Conservation (phyloP, 352 stramenopile genomes). For the Phytophthora vignae region DNA sequence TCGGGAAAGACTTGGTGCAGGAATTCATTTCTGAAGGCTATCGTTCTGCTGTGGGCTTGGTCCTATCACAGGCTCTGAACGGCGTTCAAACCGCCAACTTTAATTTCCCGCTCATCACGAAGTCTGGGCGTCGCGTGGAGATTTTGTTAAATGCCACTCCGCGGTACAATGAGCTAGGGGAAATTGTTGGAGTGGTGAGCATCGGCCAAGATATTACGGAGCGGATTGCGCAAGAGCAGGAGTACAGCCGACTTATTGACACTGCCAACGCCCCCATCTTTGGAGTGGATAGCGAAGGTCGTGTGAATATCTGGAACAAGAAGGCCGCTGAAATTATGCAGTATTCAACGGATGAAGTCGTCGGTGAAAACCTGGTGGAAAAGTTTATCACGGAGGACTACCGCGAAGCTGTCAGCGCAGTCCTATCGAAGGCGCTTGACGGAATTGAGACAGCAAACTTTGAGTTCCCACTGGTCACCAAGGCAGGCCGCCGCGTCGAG, state of each 20-base stretch:
- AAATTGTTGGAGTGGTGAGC: slow-evolving; percentile 85
- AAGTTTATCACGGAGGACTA: slow-evolving; percentile 91
- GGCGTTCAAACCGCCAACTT: slow-evolving; percentile 84
- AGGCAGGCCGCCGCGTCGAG: slow-evolving; percentile 77
- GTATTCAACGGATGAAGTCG: slow-evolving; percentile 89
- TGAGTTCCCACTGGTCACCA: slow-evolving; percentile 88
- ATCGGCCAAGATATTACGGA: slow-evolving; percentile 90
- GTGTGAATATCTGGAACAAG: slow-evolving; percentile 93
- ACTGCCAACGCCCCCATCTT: slow-evolving; percentile 93
- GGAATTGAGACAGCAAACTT: slow-evolving; percentile 84
- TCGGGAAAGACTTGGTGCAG: slow-evolving; percentile 88
- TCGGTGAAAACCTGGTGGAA: slow-evolving; percentile 90
- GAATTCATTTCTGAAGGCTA: slow-evolving; percentile 90
- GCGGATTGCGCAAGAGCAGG: slow-evolving; percentile 91
- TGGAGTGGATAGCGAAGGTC: slow-evolving; percentile 81
- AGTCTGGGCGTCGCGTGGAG: slow-evolving; percentile 72
- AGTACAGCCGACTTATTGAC: slow-evolving; percentile 89
- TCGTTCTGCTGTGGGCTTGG: slow-evolving; percentile 59
- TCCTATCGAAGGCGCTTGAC: slow-evolving; percentile 68
- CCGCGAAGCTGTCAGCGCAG: slow-evolving; percentile 59
- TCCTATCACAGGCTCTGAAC: slow-evolving; percentile 77
- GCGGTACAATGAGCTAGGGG: slow-evolving; percentile 74
- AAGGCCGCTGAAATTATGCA: slow-evolving; percentile 92
- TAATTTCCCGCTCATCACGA: slow-evolving; percentile 86
- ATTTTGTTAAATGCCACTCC: slow-evolving; percentile 86